Conservation (phyloP, 139 green algal genomes). For the Chlorella vulgaris region DNA sequence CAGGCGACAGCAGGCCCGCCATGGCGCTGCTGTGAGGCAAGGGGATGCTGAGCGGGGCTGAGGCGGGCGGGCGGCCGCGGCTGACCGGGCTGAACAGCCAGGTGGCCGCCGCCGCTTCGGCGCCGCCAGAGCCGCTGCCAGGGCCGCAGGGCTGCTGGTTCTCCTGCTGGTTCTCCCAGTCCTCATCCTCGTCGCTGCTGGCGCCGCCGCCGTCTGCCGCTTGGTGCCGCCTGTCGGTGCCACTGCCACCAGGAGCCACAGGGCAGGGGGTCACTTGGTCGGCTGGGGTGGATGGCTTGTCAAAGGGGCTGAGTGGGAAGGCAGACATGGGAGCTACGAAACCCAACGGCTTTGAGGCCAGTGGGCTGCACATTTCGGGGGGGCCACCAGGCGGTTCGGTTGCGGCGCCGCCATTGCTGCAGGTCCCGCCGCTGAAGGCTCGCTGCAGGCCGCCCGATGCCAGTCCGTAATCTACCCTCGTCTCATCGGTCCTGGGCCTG, state of each 20-base stretch:
- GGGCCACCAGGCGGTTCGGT: too few relatives aligned
- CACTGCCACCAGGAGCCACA: not conserved
- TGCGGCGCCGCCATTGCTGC: not conserved
- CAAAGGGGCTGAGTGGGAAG: slow-evolving; percentile 17
- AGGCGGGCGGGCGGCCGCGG: not conserved
- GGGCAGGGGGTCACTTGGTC: not conserved
- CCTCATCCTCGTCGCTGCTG: not conserved
- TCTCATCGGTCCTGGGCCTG: not conserved
- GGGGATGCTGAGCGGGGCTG: not conserved
- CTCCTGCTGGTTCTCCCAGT: slow-evolving; percentile 18
- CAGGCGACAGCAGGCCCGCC: not conserved
- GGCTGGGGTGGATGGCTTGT: not conserved
- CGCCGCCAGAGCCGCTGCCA: not conserved
- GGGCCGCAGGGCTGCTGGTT: slow-evolving; percentile 22
- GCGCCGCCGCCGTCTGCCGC: not conserved
- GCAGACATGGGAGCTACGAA: not conserved
- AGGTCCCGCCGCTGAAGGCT: not conserved
- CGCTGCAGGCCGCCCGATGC: not conserved
- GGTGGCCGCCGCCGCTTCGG: not conserved
- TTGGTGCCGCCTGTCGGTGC: not conserved
- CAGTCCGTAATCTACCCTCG: not conserved
- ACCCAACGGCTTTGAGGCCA: not conserved
- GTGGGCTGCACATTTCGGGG: not conserved
- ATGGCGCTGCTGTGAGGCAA: not conserved
- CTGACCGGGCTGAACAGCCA: slow-evolving; percentile 2